phyloP scores from a whole-genome alignment of 495 filamentous ascomycete genomes.

The Podospora fimiseda region DNA sequence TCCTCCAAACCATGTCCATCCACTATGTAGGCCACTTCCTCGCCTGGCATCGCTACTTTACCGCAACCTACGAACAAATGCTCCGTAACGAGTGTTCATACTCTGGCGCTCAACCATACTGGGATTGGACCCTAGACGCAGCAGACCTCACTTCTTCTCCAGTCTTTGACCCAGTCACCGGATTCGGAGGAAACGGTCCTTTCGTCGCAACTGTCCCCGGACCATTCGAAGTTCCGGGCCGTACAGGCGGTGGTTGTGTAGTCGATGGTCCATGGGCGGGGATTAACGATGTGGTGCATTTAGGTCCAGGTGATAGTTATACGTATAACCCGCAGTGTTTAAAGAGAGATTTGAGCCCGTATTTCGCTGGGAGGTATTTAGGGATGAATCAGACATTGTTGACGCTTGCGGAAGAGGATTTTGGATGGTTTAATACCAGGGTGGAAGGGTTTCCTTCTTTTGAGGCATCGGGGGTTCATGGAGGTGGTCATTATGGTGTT shows the following conservation, averaged over 20 bases:
- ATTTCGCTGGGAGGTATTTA: constrained; percentile 18
- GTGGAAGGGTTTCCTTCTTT: constrained; percentile 19
- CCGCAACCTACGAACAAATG: constrained; percentile 33
- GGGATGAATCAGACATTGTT: constrained; percentile 16
- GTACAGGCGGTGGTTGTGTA: constrained; percentile 31
- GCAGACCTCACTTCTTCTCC: constrained; percentile 27
- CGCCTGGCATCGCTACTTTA: constrained; percentile 34
- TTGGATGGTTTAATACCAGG: constrained; percentile 15
- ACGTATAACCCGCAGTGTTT: constrained; percentile 33
- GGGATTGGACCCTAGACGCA: constrained; percentile 37
- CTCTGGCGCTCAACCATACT: constrained; percentile 34
- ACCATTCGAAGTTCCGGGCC: constrained; percentile 16
- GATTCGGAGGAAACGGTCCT: constrained; percentile 27
- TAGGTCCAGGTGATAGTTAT: constrained; percentile 18
- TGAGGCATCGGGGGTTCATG: constrained; percentile 16
- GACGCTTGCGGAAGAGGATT: constrained; percentile 15
- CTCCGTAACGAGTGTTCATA: constrained; percentile 33
- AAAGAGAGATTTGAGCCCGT: constrained; percentile 30
- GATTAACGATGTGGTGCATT: constrained; percentile 12
- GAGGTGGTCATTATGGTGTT: constrained; percentile 17
- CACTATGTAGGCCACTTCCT: constrained; percentile 39
- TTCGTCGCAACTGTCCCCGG: constrained; percentile 3
- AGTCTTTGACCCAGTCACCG: constrained; percentile 29
- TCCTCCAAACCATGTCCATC: constrained; percentile 28
- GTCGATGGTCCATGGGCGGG: constrained; percentile 25